These are phyloP conservation scores for Aspergillus hiratsukae DNA, from an alignment of 2,329 filamentous ascomycete genomes.

Conservation along the genomic window DNA sequence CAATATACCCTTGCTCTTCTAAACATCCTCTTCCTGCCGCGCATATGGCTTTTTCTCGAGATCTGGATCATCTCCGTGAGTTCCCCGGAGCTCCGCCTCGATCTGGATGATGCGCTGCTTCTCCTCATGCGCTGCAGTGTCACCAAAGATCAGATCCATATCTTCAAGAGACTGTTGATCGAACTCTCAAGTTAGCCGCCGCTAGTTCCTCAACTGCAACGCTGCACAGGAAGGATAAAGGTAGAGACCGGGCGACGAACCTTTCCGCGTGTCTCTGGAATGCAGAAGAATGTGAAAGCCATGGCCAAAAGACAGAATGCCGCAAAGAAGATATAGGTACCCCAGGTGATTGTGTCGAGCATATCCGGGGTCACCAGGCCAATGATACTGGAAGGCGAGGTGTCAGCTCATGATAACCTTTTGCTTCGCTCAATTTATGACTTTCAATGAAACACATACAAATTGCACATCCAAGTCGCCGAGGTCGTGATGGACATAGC, in stretches of 20 bases:
- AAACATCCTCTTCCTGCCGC: constrained; percentile 18
- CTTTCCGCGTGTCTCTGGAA: constrained; percentile 35
- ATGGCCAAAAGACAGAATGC: constrained; percentile 34
- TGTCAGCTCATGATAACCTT: not conserved
- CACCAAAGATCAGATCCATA: constrained; percentile 48
- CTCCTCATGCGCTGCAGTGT: constrained; percentile 35
- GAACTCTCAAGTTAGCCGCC: not conserved
- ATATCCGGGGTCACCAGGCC: constrained; percentile 35
- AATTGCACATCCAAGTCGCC: constrained; percentile 38
- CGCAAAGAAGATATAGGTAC: constrained; percentile 39
- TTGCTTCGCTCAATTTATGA: not conserved
- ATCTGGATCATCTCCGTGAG: constrained; percentile 16
- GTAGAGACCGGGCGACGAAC: constrained; percentile 11
- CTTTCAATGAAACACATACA: constrained; percentile 20
- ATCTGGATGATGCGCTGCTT: constrained; percentile 37
- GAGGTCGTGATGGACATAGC: constrained; percentile 37
- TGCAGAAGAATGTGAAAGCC: constrained; percentile 31
- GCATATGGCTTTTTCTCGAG: constrained; percentile 17
- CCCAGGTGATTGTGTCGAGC: constrained; percentile 34
- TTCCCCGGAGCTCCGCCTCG: constrained; percentile 32
- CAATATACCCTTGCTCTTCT: not conserved
- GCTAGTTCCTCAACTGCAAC: not conserved
- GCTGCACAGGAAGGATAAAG: not conserved
- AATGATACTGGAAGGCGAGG: constrained; percentile 25
- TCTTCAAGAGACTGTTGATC: constrained; percentile 47